Percentiles rank a stretch among this genome's conserved stretches.
Evolutionary conservation across 352 stramenopile genomes (phyloP).

Genomic region (Globisporangium parvum): DNA sequence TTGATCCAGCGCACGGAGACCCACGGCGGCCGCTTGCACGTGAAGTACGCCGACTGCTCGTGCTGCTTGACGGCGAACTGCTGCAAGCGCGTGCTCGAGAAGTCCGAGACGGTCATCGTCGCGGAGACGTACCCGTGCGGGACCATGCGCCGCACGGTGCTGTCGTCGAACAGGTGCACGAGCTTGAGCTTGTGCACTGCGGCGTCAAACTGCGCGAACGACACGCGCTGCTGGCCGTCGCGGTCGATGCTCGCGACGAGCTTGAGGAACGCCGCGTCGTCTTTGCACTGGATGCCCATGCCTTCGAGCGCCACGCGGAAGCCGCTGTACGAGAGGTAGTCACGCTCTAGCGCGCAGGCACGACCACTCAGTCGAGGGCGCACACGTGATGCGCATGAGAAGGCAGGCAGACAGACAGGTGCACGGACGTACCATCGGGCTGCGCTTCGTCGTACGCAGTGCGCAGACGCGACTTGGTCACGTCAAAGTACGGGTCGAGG

Average conservation of each 20-base stretch:
- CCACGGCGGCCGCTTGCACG: slow-evolving; percentile 59
- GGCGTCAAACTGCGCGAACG: slow-evolving; percentile 70
- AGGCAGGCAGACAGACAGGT: too few species aligned
- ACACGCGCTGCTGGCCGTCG: slow-evolving; percentile 32
- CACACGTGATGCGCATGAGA: too few species aligned
- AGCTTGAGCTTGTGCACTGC: slow-evolving; percentile 85
- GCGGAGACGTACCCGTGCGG: slow-evolving; percentile 42
- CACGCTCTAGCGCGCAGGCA: slow-evolving; percentile 16
- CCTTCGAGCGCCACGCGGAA: slow-evolving; percentile 55
- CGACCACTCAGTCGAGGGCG: background rate
- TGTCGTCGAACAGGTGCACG: slow-evolving; percentile 80
- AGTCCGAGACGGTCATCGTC: slow-evolving; percentile 69
- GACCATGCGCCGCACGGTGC: slow-evolving; percentile 51
- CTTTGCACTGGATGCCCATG: slow-evolving; percentile 65
- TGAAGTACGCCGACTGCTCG: slow-evolving; percentile 71
- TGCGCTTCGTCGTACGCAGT: slow-evolving; percentile 63
- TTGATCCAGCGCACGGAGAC: slow-evolving; percentile 88
- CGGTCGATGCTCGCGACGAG: slow-evolving; percentile 66
- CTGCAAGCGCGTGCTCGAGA: slow-evolving; percentile 65
- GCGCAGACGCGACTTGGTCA: slow-evolving; percentile 63
- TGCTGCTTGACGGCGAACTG: slow-evolving; percentile 49
- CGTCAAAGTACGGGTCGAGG: slow-evolving; percentile 84
- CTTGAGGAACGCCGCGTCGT: slow-evolving; percentile 66
- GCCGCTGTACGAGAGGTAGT: slow-evolving; percentile 44
- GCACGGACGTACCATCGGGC: slow-evolving; percentile 39